Conservation (phyloP, 306 rosid species). For the Castanopsis chinensis region DNA sequence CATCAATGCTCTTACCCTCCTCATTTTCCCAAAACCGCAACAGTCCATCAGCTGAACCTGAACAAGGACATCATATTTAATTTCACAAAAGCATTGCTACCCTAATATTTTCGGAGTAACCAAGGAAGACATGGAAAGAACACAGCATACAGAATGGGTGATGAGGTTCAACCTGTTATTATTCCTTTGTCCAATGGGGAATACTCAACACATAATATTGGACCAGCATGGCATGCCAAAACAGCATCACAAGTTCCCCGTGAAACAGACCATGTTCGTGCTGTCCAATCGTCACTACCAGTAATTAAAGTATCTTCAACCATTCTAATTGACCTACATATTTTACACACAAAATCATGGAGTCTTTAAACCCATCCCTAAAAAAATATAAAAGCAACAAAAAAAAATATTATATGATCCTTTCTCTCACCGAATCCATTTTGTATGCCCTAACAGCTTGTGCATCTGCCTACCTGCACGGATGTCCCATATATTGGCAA, state of each 20-base stretch:
- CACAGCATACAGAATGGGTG: constrained; percentile 13
- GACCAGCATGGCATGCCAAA: constrained; percentile 99
- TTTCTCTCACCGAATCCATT: constrained; percentile 80
- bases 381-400: constrained; percentile 3
- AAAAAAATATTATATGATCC: constrained; percentile 6
- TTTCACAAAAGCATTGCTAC: background rate
- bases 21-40: constrained; percentile 97
- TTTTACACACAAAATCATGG: constrained; percentile 11
- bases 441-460: constrained; percentile 89
- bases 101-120: background rate
- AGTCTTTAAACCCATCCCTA: constrained; percentile 12
- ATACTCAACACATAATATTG: constrained; percentile 84
- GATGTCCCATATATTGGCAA: constrained; percentile 94
- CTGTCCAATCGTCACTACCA: constrained; percentile 99
- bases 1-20: constrained; percentile 61
- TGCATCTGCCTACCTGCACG: constrained; percentile 93
- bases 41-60: constrained; percentile 96
- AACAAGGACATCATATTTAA: constrained; percentile 32
- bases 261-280: constrained; percentile 92
- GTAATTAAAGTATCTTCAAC: constrained; percentile 86
- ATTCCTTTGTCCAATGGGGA: constrained; percentile 88
- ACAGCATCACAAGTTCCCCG: constrained; percentile 98
- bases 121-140: background rate
- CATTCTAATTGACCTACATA: constrained; percentile 93
- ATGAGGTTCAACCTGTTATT: constrained; percentile 58